Conservation (phyloP, 495 filamentous ascomycete species). For the Neurospora tetrasperma region DNA sequence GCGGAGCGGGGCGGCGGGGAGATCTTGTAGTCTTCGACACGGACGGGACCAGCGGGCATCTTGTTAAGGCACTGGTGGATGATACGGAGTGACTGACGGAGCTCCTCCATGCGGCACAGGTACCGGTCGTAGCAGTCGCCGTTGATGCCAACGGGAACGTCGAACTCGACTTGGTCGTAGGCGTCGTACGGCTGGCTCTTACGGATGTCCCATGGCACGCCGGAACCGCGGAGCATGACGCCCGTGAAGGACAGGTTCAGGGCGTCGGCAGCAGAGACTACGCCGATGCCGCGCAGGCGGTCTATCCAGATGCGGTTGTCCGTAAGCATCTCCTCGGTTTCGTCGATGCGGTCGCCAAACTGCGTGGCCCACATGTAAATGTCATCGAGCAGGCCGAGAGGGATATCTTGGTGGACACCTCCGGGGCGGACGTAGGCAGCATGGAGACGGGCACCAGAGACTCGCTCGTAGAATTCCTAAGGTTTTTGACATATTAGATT, state of each 20-base stretch:
- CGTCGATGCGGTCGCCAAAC: conserved; percentile 98
- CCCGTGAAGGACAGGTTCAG: conserved; percentile 93
- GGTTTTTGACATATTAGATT: conserved; percentile 2
- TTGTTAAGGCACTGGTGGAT: conserved; percentile 98
- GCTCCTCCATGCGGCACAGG: conserved; percentile 99
- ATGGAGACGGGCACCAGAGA: conserved; percentile 95
- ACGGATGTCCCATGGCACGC: conserved; percentile 95
- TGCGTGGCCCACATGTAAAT: conserved; percentile 99
- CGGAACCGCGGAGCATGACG: conserved; percentile 95
- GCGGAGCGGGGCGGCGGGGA: conserved; percentile 91
- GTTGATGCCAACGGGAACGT: conserved; percentile 91
- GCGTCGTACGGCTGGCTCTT: conserved; percentile 96
- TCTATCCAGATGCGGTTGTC: conserved; percentile 99
- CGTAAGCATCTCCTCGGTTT: conserved; percentile 96
- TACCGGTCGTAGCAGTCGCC: conserved; percentile 99
- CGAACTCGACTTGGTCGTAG: conserved; percentile 95
- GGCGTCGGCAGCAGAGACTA: conserved; percentile 83
- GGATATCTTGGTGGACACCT: conserved; percentile 92
- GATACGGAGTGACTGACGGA: conserved; percentile 93
- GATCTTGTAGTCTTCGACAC: conserved; percentile 98
- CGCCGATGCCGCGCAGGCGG: conserved; percentile 82
- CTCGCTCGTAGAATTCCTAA: conserved; percentile 99
- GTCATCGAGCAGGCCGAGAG: conserved; percentile 90
- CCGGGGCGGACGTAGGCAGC: conserved; percentile 97
- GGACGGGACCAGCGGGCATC: conserved; percentile 90